These are phyloP conservation scores for Aspergillus sp. DNA, from an alignment of 2,329 filamentous ascomycete genomes.

Conservation along the genomic window DNA sequence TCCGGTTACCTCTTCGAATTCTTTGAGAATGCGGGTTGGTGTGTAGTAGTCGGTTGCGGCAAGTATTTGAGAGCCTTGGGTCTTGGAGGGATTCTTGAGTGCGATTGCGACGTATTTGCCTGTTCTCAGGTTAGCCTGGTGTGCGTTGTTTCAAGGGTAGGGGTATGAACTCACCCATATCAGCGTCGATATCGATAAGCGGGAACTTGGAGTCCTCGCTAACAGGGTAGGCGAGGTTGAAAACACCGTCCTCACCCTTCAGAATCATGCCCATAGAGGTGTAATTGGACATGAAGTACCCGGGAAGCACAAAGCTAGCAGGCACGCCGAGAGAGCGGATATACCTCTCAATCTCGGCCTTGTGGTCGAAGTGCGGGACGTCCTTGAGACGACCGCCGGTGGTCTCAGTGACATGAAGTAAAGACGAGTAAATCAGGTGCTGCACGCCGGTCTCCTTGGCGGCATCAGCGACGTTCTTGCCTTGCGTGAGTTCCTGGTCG, in stretches of 20 bases:
- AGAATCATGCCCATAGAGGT: slow-evolving; percentile 27
- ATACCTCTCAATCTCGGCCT: slow-evolving; percentile 45
- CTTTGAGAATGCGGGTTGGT: slow-evolving; percentile 44
- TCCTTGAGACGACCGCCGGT: slow-evolving; percentile 40
- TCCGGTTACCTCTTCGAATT: slow-evolving; percentile 47
- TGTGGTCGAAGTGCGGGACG: slow-evolving; percentile 47
- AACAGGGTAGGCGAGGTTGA: slow-evolving; percentile 32
- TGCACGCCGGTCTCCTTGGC: slow-evolving; percentile 40
- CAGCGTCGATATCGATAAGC: slow-evolving; percentile 47
- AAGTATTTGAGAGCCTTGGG: slow-evolving; percentile 50
- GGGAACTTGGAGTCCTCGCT: slow-evolving; percentile 43
- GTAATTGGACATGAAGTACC: slow-evolving; percentile 52
- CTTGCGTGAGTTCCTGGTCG: slow-evolving; percentile 38
- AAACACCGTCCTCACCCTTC: slow-evolving; percentile 31
- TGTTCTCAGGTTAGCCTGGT: background rate
- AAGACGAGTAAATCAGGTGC: slow-evolving; percentile 47
- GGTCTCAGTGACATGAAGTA: slow-evolving; percentile 36
- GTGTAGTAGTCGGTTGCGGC: slow-evolving; percentile 50
- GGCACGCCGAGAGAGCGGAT: slow-evolving; percentile 38
- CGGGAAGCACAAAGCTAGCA: slow-evolving; percentile 48
- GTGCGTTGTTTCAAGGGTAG: background rate
- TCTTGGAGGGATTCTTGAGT: slow-evolving; percentile 47
- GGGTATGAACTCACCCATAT: slow-evolving; percentile 17
- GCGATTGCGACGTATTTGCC: slow-evolving; percentile 35
- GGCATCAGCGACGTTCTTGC: slow-evolving; percentile 45